Conservation (phyloP, 1,139 yeast genomes). For the Blastobotrys capitulatus region DNA sequence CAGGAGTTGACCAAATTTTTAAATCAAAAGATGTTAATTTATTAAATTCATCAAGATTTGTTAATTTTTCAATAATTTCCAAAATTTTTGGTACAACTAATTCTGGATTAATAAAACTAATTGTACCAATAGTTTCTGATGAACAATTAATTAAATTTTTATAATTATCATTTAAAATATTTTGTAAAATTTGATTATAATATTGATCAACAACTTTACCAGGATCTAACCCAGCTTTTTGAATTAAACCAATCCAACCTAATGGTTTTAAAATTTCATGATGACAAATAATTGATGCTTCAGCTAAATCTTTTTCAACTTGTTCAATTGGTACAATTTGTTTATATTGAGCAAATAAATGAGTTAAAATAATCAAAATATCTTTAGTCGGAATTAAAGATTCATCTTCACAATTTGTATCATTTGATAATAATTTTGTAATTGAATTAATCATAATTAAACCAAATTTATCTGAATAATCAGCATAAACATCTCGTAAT, state of each 20-base stretch:
- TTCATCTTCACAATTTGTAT: constrained; percentile 22
- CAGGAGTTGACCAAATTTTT: constrained; percentile 60
- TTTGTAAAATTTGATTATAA: constrained; percentile 38
- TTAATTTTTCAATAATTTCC: constrained; percentile 36
- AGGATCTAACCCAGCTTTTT: constrained; percentile 60
- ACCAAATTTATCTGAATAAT: constrained; percentile 12
- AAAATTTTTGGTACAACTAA: constrained; percentile 50
- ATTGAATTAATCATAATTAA: constrained; percentile 10
- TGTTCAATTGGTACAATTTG: constrained; percentile 15
- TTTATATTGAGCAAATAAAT: constrained; percentile 18
- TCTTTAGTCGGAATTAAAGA: constrained; percentile 1
- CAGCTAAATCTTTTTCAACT: constrained; percentile 40
- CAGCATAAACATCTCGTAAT: constrained; percentile 16
- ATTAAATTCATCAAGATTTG: constrained; percentile 20
- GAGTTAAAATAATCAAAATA: constrained; percentile 39
- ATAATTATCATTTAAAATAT: constrained; percentile 14
- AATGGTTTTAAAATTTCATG: constrained; percentile 39
- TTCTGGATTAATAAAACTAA: constrained; percentile 66
- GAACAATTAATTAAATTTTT: constrained; percentile 37
- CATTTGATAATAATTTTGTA: constrained; percentile 10
- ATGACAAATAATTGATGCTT: constrained; percentile 52
- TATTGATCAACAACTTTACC: constrained; percentile 46
- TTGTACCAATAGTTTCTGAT: constrained; percentile 53
- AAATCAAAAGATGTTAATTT: constrained; percentile 36
- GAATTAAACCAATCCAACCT: constrained; percentile 79